Percentiles rank a stretch among this genome's conserved stretches.
phyloP scores from a whole-genome alignment of 352 stramenopile species.

The Thraustochytrium sp. region DNA sequence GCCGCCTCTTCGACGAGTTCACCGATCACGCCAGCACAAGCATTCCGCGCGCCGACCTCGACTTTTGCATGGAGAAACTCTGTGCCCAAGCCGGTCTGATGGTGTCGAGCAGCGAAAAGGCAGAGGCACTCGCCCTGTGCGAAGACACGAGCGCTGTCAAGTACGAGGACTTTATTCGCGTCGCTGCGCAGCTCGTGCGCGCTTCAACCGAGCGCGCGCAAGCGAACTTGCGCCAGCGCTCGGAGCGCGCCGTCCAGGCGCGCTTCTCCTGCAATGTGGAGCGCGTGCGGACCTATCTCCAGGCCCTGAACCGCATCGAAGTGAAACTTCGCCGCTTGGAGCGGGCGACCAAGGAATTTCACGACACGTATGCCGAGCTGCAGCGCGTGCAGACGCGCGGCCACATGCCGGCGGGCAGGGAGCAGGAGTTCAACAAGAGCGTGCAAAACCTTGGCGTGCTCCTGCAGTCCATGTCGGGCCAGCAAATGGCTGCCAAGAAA shows the following conservation, averaged over 20 bases:
- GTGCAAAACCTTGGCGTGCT: not conserved
- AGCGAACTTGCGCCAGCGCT: not conserved
- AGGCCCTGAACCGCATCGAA: not conserved
- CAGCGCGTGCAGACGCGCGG: not conserved
- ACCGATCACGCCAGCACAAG: not conserved
- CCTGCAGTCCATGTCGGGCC: not conserved
- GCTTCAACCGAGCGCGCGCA: not conserved
- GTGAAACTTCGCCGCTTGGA: not conserved
- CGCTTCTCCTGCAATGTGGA: not conserved
- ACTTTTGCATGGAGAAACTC: not conserved
- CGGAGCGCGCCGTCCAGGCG: not conserved
- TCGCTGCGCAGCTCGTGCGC: not conserved
- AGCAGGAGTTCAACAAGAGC: not conserved
- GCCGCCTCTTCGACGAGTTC: not conserved
- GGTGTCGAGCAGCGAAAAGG: not conserved
- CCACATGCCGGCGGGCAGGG: not conserved
- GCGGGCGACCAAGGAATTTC: not conserved
- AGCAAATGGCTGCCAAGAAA: not conserved
- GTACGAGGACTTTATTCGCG: slow-evolving; percentile 4
- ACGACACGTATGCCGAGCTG: not conserved
- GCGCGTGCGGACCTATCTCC: not conserved
- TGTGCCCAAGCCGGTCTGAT: not conserved
- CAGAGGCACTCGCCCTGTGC: not conserved
- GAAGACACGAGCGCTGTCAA: not conserved
- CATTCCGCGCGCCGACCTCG: not conserved